Percentiles rank a stretch among this genome's conserved stretches.
phyloP scores from a whole-genome alignment of 1,284 basidiomycete species.

The Cryptococcus sp. region DNA sequence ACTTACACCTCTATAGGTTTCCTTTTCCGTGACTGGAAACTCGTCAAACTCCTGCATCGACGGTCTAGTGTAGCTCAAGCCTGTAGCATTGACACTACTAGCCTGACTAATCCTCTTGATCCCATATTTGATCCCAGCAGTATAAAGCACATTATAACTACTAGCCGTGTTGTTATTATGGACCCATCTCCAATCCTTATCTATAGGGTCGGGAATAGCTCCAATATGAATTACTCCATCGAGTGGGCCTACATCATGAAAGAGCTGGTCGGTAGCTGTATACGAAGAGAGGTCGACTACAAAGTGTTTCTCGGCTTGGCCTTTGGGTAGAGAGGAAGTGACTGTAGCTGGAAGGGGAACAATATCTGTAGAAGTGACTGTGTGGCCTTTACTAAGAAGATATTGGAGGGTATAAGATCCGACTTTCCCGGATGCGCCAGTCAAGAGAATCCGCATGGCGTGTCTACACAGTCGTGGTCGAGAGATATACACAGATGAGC shows the following conservation, averaged over 20 bases:
- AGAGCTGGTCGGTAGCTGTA: conserved; percentile 21
- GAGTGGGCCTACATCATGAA: conserved; percentile 16
- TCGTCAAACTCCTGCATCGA: conserved; percentile 23
- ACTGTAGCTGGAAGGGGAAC: conserved; percentile 18
- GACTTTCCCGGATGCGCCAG: conserved; percentile 39
- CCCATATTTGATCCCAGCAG: conserved; percentile 30
- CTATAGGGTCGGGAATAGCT: conserved; percentile 38
- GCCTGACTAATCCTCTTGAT: conserved; percentile 42
- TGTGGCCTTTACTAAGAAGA: conserved; percentile 31
- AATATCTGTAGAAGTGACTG: conserved; percentile 35
- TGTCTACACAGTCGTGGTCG: neutral
- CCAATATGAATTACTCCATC: conserved; percentile 47
- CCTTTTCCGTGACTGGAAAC: conserved; percentile 35
- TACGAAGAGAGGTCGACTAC: conserved; percentile 31
- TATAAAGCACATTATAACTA: conserved; percentile 41
- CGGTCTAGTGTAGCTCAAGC: conserved; percentile 28
- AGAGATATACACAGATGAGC: no score
- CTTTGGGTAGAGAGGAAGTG: neutral
- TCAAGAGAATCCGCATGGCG: conserved; percentile 42
- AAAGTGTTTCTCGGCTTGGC: conserved; percentile 8
- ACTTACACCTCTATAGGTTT: conserved; percentile 27
- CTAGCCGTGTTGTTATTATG: conserved; percentile 43
- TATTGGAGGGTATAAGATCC: conserved; percentile 22
- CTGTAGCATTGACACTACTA: conserved; percentile 38
- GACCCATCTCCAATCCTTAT: conserved; percentile 26